Base-by-base conservation (phyloP, 345 rosid species). In the Syzygium grande region DNA sequence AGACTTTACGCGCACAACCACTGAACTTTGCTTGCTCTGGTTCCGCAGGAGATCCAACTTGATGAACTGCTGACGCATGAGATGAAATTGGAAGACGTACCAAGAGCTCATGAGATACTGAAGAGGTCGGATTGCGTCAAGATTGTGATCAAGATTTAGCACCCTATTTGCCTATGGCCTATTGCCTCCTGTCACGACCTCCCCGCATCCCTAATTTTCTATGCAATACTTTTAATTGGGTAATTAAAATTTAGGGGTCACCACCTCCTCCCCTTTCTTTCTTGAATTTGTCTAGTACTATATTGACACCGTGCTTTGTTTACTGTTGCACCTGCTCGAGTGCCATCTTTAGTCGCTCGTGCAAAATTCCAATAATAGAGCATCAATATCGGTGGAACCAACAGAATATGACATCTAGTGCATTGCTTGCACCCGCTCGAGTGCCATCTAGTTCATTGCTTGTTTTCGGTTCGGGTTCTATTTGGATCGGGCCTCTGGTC, bases 41-140 rank as follows among this genome's bases (percentile, higher is more conserved):
- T 38, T 34, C 27, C 9, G 53, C 89, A 85, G 89, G 89, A 84
- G 11, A 68, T 84, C 84, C 84, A 46, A 2, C 87, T 88, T 49
- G 87, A 88, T 52, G 73, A 85, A 43, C 73, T 88, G 19, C 53
- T 55, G 30, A 85, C 87, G 29, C 85, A 88, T 21, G 85, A 85
- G 78, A 65, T 88, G 38, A 23, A 56, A 34, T 38, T 85, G 11
- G 89, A 85, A 43, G 85, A 85, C 43, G 53, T 85, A 9, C 11
- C 85, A 25, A 12, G 11, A 19, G 89, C 55, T n/a, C 52, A 9
- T 38, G 85, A 88, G 68, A 3, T 85, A 4, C 34, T 85, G 8
- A 88, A 88, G 85, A 84, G n/a, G 13, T 29, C 38, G 17, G 87
- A 88, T 15, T 88, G 85, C 30, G 51, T 88, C 41, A 85, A 88